Percentiles rank a stretch among this genome's conserved stretches.
These are phyloP conservation scores for Acanthamoeba divionensis DNA, from an alignment of 208 protist species.

Conservation along the genomic window DNA sequence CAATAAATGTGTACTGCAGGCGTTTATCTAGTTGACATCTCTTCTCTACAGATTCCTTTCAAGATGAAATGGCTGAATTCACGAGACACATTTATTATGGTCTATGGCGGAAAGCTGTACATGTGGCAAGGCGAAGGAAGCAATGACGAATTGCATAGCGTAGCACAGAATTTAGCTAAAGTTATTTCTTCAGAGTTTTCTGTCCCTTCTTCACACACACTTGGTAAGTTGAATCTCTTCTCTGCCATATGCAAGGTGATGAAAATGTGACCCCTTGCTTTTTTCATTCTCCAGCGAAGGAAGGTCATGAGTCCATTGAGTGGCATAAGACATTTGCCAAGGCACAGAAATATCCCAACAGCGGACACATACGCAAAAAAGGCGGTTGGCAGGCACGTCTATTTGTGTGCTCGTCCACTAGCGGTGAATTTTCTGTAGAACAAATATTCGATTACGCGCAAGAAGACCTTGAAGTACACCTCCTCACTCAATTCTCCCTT, in stretches of 20 bases:
- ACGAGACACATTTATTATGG: conserved; percentile 62
- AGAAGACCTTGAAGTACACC: conserved; percentile 56
- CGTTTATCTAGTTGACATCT: background rate
- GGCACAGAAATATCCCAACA: conserved; percentile 45
- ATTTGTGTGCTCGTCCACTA: conserved; percentile 60
- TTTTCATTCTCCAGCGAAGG: background rate
- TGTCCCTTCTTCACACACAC: background rate
- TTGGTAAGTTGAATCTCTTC: background rate
- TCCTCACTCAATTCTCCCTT: background rate
- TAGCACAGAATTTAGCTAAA: background rate
- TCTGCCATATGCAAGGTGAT: background rate
- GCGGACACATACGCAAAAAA: background rate
- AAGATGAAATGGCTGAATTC: conserved; percentile 53
- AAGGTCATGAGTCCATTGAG: conserved; percentile 35
- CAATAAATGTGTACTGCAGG: background rate
- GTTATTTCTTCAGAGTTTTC: background rate
- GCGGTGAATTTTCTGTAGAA: conserved; percentile 55
- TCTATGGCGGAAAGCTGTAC: background rate
- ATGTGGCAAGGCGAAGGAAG: conserved; percentile 54
- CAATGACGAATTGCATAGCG: background rate
- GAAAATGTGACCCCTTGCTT: background rate
- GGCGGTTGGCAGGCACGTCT: conserved; percentile 42
- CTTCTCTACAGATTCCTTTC: conserved; percentile 30
- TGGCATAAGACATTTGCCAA: conserved; percentile 57
- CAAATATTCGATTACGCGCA: conserved; percentile 61